A percentile compares a stretch with the other conserved stretches of the same genome.
phyloP scores from a whole-genome alignment of 1,284 basidiomycete genomes.

The Ceratobasidium sp. region DNA sequence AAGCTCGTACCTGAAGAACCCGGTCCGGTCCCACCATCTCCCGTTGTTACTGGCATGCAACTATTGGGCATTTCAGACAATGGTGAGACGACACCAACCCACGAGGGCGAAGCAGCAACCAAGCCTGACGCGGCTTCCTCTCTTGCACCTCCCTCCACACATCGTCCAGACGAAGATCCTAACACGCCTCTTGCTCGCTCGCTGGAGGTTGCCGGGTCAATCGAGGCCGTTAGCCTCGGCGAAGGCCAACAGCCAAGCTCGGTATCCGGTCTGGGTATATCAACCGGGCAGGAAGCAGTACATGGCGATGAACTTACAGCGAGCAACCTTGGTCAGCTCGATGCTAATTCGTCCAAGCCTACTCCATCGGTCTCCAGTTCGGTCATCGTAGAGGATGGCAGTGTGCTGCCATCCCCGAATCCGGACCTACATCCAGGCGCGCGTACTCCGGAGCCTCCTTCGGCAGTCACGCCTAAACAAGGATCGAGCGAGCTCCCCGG shows the following conservation, averaged over 20 bases:
- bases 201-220: slow-evolving; percentile 6
- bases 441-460: slow-evolving; percentile 20
- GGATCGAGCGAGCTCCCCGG: slow-evolving; percentile 7
- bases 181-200: slow-evolving; percentile 27
- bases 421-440: slow-evolving; percentile 9
- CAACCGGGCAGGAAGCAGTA: background rate
- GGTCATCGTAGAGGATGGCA: slow-evolving; percentile 24
- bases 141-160: background rate
- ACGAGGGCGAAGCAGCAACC: slow-evolving; percentile 16
- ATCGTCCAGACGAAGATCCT: slow-evolving; percentile 11
- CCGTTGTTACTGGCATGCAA: slow-evolving; percentile 30
- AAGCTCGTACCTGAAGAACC: slow-evolving; percentile 35
- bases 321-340: slow-evolving; percentile 10
- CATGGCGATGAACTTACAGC: slow-evolving; percentile 10
- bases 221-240: slow-evolving; percentile 1
- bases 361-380: slow-evolving; percentile 19
- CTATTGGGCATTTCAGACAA: slow-evolving; percentile 18
- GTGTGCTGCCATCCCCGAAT: slow-evolving; percentile 13
- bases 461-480: slow-evolving; percentile 31
- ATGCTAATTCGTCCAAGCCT: background rate
- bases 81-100: slow-evolving; percentile 30
- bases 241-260: background rate
- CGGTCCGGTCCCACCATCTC: slow-evolving; percentile 14
- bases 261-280: background rate
- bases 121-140: slow-evolving; percentile 3